A percentile compares a stretch with the other conserved stretches of the same genome.
These are phyloP conservation scores for Herpetomonas samuelpessoai DNA, from an alignment of 208 protist genomes.

Conservation along the genomic window DNA sequence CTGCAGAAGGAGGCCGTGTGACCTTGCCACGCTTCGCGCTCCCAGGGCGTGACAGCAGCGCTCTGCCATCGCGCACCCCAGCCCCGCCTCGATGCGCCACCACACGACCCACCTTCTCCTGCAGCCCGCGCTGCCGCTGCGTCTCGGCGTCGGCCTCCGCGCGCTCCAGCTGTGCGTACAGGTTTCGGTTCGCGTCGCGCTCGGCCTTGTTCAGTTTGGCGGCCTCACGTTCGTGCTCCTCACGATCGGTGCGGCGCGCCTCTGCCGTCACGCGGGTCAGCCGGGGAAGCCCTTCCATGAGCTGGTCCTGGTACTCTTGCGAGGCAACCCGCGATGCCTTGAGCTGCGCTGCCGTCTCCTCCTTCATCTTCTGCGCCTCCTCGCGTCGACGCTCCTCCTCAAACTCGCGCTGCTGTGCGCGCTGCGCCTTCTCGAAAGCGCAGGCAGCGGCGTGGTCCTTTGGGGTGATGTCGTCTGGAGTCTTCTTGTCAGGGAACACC, in stretches of 20 bases:
- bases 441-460: background rate
- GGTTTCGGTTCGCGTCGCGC: background rate
- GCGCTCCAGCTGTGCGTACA: slow-evolving; percentile 16
- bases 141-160: slow-evolving; percentile 6
- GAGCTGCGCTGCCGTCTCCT: slow-evolving; percentile 11
- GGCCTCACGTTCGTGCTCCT: slow-evolving; percentile 1
- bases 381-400: slow-evolving; percentile 25
- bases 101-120: slow-evolving; percentile 4
- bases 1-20: background rate
- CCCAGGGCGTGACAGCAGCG: no score
- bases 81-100: background rate
- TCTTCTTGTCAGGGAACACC: slow-evolving; percentile 21
- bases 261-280: slow-evolving; percentile 16
- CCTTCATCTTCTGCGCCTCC: slow-evolving; percentile 18
- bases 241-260: slow-evolving; percentile 12
- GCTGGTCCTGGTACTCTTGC: slow-evolving; percentile 9
- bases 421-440: slow-evolving; percentile 1
- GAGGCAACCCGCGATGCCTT: slow-evolving; percentile 8
- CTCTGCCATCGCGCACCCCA: background rate
- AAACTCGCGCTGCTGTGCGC: slow-evolving; percentile 11
- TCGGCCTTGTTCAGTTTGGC: slow-evolving; percentile 2
- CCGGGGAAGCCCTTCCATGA: slow-evolving; percentile 21
- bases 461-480: slow-evolving; percentile 11
- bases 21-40: no score
- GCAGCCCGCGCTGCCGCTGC: slow-evolving; percentile 22